Base-by-base conservation (phyloP, 139 green algal genomes). In the Chlamydomonas incerta region DNA sequence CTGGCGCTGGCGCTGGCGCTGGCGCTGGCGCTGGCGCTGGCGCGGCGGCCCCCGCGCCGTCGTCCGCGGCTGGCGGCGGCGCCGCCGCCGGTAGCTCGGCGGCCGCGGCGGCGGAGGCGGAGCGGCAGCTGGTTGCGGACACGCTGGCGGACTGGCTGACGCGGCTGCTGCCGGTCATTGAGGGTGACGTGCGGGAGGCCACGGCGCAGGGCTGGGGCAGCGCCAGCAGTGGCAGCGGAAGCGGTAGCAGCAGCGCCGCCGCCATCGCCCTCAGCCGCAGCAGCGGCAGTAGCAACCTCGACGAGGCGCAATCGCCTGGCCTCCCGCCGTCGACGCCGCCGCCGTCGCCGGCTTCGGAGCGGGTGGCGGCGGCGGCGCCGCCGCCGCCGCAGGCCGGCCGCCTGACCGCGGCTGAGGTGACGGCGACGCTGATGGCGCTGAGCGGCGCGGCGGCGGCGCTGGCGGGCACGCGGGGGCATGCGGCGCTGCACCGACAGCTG, bases 361-460 rank as follows among this genome's bases (percentile, higher is more conserved):
- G 29, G 72, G 29, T 31, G 72, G 72, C 72, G 28, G 13, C 50
- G 50, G 28, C 31, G 73, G 55, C 50, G 50, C 52, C 55, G 31
- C 73, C 73, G n/a, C 55, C 52, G 26, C 73, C 8, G 41, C 41
- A 50, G 41, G 6, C 41, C 41, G 6, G 41, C 6, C 41, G 41
- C 8, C 5, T 83, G 58, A 73, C 35, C 37, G 75, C 75, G 60
- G 24, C 14, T 1, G 75, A 72, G 60, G 6, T 83, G 62, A 72
- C 37, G 35, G 37, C 60, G 60, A 41, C 26, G 34, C 35, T 83
- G 75, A 33, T 29, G 75, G 62, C 62, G 35, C 75, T 83, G 18
- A 15, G 60, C 37, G 35, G 62, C n/a, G 15, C 75, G 28, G 75
- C 75, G n/a, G 62, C 75, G 57, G 75, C 37, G 37, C 62, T 83